phyloP scores from a whole-genome alignment of 176 grass and related monocot species.

The Leersia perrieri region DNA sequence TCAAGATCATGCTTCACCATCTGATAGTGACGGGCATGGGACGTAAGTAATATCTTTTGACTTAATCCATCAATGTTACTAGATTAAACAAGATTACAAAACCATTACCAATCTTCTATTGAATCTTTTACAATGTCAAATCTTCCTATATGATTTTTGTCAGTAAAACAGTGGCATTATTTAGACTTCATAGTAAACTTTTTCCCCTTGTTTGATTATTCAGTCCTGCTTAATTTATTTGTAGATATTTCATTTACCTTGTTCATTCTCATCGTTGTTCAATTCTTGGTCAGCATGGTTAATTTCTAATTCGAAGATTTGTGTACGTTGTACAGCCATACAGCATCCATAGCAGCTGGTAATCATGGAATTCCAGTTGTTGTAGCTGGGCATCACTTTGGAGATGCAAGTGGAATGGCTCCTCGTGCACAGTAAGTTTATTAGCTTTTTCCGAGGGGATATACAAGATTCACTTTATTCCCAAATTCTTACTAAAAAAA shows the following conservation, averaged over 20 bases:
- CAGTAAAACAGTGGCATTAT: background rate
- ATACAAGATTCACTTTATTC: background rate
- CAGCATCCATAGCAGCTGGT: slow-evolving; percentile 90
- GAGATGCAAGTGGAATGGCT: slow-evolving; percentile 98
- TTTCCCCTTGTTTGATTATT: background rate
- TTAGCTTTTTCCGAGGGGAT: background rate
- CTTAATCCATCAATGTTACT: background rate
- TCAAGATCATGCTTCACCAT: slow-evolving; percentile 89
- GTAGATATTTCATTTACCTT: background rate
- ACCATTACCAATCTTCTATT: background rate
- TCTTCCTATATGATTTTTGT: background rate
- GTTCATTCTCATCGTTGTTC: background rate
- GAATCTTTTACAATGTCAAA: background rate
- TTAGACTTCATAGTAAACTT: background rate
- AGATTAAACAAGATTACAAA: background rate
- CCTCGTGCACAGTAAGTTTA: slow-evolving; percentile 95
- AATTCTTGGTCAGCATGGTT: background rate
- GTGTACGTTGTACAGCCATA: slow-evolving; percentile 57
- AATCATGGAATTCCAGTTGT: slow-evolving; percentile 91
- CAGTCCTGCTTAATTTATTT: background rate
- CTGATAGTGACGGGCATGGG: slow-evolving; percentile 94
- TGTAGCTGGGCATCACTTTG: slow-evolving; percentile 89
- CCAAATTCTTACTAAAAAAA: background rate
- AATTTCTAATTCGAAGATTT: slow-evolving; percentile 26
- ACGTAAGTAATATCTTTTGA: slow-evolving; percentile 58